Conservation (phyloP, 2,329 filamentous ascomycete genomes). For the Ophiostoma quercus region DNA sequence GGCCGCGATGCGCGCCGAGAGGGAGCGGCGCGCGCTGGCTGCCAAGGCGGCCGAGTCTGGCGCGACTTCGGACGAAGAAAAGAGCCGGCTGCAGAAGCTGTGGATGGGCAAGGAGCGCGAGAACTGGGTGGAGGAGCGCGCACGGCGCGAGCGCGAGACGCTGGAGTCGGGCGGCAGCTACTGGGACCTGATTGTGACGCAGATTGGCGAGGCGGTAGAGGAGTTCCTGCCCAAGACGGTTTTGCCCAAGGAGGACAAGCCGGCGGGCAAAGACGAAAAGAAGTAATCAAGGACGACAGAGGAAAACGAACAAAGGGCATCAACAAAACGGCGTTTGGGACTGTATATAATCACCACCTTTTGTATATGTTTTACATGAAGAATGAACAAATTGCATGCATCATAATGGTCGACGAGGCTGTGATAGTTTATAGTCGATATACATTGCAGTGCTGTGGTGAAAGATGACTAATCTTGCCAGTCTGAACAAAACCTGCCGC, state of each 20-base stretch:
- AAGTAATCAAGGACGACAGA: neutral
- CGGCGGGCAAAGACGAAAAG: neutral
- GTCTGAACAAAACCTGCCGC: neutral
- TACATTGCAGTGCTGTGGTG: no score
- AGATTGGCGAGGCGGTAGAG: slow-evolving; percentile 47
- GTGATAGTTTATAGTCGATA: neutral
- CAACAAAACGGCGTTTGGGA: slow-evolving; percentile 1
- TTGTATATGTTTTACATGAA: neutral
- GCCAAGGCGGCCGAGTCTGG: slow-evolving; percentile 35
- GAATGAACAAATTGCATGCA: neutral
- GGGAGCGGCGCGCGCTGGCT: slow-evolving; percentile 33
- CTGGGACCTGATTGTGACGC: slow-evolving; percentile 52
- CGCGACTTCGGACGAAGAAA: neutral
- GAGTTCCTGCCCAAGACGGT: slow-evolving; percentile 22
- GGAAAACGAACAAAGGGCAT: neutral
- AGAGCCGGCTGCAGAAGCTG: slow-evolving; percentile 40
- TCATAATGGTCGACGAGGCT: neutral
- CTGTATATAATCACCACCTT: slow-evolving; percentile 6
- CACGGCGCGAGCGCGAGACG: slow-evolving; percentile 38
- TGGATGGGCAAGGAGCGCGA: slow-evolving; percentile 53
- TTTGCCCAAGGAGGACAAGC: neutral
- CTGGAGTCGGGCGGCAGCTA: slow-evolving; percentile 53
- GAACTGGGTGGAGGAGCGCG: slow-evolving; percentile 50
- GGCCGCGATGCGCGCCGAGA: slow-evolving; percentile 46
- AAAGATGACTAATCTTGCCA: neutral